Conservation (phyloP, 176 grass and related monocot species). For the Paspalum vaginatum region DNA sequence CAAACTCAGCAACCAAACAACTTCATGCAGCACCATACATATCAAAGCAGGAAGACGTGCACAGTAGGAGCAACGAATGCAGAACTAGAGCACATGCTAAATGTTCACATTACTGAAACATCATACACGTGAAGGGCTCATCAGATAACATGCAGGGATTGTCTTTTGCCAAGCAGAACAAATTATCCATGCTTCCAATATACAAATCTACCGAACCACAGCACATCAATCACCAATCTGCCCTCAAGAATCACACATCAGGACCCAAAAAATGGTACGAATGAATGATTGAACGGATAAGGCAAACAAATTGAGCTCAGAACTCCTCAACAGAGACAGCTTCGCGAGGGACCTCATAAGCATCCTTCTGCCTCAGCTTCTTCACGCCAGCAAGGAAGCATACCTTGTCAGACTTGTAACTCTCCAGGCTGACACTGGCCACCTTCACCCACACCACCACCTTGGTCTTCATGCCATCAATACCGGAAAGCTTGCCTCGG, state of each 20-base stretch:
- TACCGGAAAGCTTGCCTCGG: slow-evolving; percentile 70
- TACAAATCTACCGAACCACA: slow-evolving; percentile 31
- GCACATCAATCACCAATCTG: slow-evolving; percentile 21
- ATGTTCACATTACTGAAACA: slow-evolving; percentile 26
- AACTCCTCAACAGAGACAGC: slow-evolving; percentile 76
- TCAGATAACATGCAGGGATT: slow-evolving; percentile 40
- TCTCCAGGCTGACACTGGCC: slow-evolving; percentile 67
- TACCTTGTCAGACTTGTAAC: slow-evolving; percentile 88
- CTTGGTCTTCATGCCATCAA: slow-evolving; percentile 97
- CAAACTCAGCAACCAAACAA: slow-evolving; percentile 15
- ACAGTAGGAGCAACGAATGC: not conserved
- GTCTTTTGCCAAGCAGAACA: slow-evolving; percentile 36
- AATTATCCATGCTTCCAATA: slow-evolving; percentile 25
- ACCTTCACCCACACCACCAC: slow-evolving; percentile 94
- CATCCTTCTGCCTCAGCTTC: slow-evolving; percentile 84
- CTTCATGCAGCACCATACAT: slow-evolving; percentile 19
- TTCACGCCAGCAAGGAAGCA: slow-evolving; percentile 94
- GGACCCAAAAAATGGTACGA: slow-evolving; percentile 48
- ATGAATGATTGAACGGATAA: slow-evolving; percentile 36
- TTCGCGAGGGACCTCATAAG: slow-evolving; percentile 75
- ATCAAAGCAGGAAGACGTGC: not conserved
- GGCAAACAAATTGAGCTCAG: slow-evolving; percentile 37
- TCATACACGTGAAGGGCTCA: slow-evolving; percentile 17
- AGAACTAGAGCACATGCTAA: slow-evolving; percentile 32
- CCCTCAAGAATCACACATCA: slow-evolving; percentile 33